Evolutionary conservation across 805 yeast genomes (phyloP).

Genomic region (Zygosaccharomyces siamensis): DNA sequence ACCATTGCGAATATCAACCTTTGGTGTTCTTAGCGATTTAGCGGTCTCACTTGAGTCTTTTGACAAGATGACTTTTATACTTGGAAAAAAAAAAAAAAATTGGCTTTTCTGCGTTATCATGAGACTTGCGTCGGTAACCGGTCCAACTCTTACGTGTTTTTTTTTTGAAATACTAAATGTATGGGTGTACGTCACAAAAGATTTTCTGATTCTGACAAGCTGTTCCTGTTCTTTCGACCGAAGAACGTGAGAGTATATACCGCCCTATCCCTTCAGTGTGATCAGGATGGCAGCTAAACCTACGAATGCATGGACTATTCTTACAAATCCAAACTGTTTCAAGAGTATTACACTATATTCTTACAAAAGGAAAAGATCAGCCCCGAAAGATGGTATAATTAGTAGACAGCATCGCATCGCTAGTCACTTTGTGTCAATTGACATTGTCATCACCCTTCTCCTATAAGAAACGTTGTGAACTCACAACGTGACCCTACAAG

Average conservation of each 20-base stretch:
- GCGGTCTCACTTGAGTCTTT: too few species aligned
- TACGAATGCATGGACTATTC: too few species aligned
- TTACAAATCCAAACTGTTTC: too few species aligned
- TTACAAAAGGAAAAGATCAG: conserved; percentile 24
- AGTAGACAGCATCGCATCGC: conserved; percentile 38
- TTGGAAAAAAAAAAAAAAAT: not conserved
- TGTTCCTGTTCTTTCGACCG: too few species aligned
- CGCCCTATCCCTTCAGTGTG: too few species aligned
- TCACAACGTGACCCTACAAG: conserved; percentile 1
- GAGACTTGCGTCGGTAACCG: not conserved
- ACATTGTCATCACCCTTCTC: conserved; percentile 36
- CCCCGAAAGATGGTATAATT: conserved; percentile 40
- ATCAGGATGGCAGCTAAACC: too few species aligned
- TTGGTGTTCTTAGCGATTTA: conserved; percentile 13
- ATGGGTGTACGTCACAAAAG: conserved; percentile 2
- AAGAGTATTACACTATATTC: not conserved
- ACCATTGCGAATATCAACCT: conserved; percentile 31
- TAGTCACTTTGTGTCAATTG: conserved; percentile 36
- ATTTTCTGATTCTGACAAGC: too few species aligned
- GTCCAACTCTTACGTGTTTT: not conserved
- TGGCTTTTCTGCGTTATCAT: not conserved
- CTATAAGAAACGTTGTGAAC: conserved; percentile 3
- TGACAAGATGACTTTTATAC: conserved; percentile 1
- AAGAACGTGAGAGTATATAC: too few species aligned
- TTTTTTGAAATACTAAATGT: not conserved